Percentiles rank a stretch among this genome's conserved stretches.
Evolutionary conservation across 2,329 filamentous ascomycete genomes (phyloP).

Genomic region (Fonsecaea multimorphosa): DNA sequence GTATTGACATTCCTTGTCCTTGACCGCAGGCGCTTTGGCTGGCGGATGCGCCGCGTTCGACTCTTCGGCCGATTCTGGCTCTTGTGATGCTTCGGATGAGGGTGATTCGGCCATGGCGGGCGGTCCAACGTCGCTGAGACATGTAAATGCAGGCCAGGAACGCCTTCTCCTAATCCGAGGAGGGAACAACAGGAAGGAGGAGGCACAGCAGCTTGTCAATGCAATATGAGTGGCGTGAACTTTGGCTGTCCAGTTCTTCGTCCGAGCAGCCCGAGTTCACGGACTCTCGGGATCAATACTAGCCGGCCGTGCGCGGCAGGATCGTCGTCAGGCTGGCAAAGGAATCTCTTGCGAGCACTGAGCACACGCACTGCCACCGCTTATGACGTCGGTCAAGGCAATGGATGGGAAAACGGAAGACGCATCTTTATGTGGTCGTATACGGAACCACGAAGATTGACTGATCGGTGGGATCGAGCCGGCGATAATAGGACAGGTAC

Average conservation of each 20-base stretch:
- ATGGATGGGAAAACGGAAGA: neutral
- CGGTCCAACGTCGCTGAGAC: slow-evolving; percentile 7
- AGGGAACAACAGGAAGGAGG: slow-evolving; percentile 8
- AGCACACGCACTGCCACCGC: neutral
- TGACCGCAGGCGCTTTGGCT: slow-evolving; percentile 57
- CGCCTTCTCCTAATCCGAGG: slow-evolving; percentile 14
- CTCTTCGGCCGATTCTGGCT: slow-evolving; percentile 34
- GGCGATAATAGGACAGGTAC: slow-evolving; percentile 2
- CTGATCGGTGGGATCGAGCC: neutral
- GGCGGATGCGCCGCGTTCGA: slow-evolving; percentile 16
- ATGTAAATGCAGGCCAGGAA: neutral
- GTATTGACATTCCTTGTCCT: slow-evolving; percentile 88
- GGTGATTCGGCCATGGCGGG: slow-evolving; percentile 30
- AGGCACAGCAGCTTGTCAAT: slow-evolving; percentile 8
- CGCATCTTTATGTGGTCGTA: neutral
- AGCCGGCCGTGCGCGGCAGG: neutral
- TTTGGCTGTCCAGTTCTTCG: slow-evolving; percentile 13
- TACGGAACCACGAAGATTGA: neutral
- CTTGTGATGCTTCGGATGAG: slow-evolving; percentile 34
- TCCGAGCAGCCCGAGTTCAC: slow-evolving; percentile 14
- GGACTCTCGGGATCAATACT: slow-evolving; percentile 18
- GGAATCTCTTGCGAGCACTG: slow-evolving; percentile 7
- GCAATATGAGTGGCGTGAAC: slow-evolving; percentile 7
- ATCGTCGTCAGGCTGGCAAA: neutral
- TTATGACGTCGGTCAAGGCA: neutral